Evolutionary conservation across 2,329 filamentous ascomycete genomes (phyloP).

Genomic region (Aspergillus hortae): DNA sequence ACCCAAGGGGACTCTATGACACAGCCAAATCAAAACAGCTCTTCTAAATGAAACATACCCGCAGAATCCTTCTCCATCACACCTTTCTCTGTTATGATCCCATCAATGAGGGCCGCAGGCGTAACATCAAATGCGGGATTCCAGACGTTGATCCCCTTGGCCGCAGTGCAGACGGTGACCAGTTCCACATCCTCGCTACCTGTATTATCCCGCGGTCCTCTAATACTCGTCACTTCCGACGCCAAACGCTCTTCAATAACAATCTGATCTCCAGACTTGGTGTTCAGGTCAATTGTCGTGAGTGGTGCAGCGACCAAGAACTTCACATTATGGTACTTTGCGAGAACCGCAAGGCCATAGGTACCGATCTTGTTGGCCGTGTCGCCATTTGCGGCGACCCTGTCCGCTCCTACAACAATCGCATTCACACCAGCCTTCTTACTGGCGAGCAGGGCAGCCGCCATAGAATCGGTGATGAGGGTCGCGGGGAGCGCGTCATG

Average conservation of each 20-base stretch:
- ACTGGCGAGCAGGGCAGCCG: constrained; percentile 69
- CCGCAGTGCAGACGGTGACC: constrained; percentile 75
- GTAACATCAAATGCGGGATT: constrained; percentile 98
- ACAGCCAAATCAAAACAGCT: constrained; percentile 22
- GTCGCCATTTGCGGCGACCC: constrained; percentile 93
- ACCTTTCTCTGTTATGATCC: constrained; percentile 88
- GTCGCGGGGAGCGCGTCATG: constrained; percentile 90
- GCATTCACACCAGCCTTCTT: constrained; percentile 67
- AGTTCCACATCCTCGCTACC: constrained; percentile 41
- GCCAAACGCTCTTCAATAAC: constrained; percentile 83
- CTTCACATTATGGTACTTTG: constrained; percentile 80
- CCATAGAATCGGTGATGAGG: constrained; percentile 95
- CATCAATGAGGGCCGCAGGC: constrained; percentile 82
- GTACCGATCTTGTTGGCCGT: constrained; percentile 99
- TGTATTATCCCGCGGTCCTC: constrained; percentile 64
- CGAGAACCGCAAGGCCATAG: constrained; percentile 87
- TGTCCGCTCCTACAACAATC: constrained; percentile 90
- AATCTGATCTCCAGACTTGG: constrained; percentile 73
- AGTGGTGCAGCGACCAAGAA: constrained; percentile 94
- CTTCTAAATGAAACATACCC: constrained; percentile 63
- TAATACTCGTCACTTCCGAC: constrained; percentile 80
- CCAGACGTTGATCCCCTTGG: constrained; percentile 77
- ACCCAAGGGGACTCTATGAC: constrained; percentile 1
- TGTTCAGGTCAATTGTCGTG: constrained; percentile 86
- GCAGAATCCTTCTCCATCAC: constrained; percentile 72